Evolutionary conservation across 148 eudicot species (phyloP).

Genomic region (Vaccinium darrowii): DNA sequence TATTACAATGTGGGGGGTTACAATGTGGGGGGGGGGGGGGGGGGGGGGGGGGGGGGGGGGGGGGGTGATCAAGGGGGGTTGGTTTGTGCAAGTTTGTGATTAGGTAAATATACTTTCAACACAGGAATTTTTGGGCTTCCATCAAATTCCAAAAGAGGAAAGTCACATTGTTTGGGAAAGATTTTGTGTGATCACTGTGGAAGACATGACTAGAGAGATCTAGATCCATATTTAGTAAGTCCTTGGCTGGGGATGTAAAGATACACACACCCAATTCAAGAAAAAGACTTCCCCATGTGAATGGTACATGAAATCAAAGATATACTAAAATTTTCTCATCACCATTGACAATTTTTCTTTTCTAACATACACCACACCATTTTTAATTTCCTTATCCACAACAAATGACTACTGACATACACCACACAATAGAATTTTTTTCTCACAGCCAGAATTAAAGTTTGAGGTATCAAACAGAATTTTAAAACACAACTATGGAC

Average conservation of each 20-base stretch:
- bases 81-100: slow-evolving; percentile 10
- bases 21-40: no score
- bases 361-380: not conserved
- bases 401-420: not conserved
- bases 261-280: slow-evolving; percentile 29
- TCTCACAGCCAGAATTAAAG: no score
- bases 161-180: slow-evolving; percentile 27
- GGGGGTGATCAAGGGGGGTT: no score
- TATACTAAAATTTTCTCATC: not conserved
- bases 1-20: not conserved
- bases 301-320: slow-evolving; percentile 35
- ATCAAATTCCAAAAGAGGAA: slow-evolving; percentile 31
- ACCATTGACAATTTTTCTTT: not conserved
- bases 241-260: slow-evolving; percentile 19
- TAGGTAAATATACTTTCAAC: slow-evolving; percentile 14
- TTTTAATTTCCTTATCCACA: no score
- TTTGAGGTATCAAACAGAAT: no score
- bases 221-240: slow-evolving; percentile 40
- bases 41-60: not conserved
- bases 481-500: no score
- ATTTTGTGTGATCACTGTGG: slow-evolving; percentile 37
- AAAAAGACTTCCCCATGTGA: not conserved
- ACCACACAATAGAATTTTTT: not conserved
- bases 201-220: slow-evolving; percentile 59
- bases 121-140: slow-evolving; percentile 18